A percentile compares a stretch with the other conserved stretches of the same genome.
These are phyloP conservation scores for Ophiorrhiza pumila DNA, from an alignment of 257 asterid species.

Conservation along the genomic window DNA sequence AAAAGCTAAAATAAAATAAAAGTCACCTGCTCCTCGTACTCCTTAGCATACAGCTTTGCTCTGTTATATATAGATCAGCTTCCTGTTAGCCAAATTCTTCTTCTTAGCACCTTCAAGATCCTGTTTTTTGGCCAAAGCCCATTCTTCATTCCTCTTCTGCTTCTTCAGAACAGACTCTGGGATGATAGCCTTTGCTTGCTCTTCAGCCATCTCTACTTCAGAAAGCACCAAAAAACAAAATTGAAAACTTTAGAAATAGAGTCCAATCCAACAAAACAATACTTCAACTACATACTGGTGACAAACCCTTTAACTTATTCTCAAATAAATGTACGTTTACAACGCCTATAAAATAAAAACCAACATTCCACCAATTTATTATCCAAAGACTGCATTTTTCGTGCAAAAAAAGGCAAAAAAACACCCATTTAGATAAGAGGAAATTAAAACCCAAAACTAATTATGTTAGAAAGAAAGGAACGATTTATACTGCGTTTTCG, in stretches of 20 bases:
- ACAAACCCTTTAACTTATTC: neutral
- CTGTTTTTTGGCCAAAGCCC: conserved; percentile 53
- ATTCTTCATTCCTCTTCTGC: conserved; percentile 64
- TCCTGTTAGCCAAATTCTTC: conserved; percentile 47
- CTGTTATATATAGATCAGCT: conserved; percentile 46
- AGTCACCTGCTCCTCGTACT: conserved; percentile 49
- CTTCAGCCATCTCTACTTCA: conserved; percentile 20
- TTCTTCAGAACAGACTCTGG: conserved; percentile 71
- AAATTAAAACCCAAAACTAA: too few species aligned
- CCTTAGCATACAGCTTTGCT: conserved; percentile 45
- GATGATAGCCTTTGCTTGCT: conserved; percentile 25
- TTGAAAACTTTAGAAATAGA: neutral
- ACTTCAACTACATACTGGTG: neutral
- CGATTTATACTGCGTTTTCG: too few species aligned
- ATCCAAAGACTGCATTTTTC: neutral
- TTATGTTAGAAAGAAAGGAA: too few species aligned
- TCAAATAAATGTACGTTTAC: neutral
- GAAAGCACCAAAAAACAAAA: neutral
- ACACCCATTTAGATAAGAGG: too few species aligned
- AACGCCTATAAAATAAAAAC: neutral
- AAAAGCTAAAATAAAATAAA: neutral
- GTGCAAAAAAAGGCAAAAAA: neutral
- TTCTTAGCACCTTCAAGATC: conserved; percentile 46
- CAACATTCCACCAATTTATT: neutral
- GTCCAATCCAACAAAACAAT: neutral